Conservation (phyloP, 768 basidiomycete genomes). For the Holtermanniella nyarrowii region DNA sequence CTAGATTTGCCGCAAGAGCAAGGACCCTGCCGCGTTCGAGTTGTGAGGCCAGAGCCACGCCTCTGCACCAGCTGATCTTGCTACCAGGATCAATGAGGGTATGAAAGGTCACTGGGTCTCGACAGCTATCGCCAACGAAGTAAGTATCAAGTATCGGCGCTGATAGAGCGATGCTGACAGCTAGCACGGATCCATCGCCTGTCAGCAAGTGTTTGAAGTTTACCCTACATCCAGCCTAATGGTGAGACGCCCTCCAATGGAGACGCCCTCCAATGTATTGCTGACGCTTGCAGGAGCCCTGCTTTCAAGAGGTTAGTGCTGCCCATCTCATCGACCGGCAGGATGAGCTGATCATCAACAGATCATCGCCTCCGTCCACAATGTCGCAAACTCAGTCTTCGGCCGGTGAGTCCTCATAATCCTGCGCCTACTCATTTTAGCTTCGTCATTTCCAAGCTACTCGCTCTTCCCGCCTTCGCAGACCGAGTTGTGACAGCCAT, state of each 20-base stretch:
- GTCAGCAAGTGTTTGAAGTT: constrained; percentile 37
- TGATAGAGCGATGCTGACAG: background rate
- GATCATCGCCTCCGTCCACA: constrained; percentile 27
- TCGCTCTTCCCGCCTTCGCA: constrained; percentile 18
- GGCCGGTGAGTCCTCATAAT: constrained; percentile 26
- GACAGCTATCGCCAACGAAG: constrained; percentile 33
- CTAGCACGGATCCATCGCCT: constrained; percentile 32
- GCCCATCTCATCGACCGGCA: too few relatives aligned
- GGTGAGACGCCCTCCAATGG: constrained; percentile 1
- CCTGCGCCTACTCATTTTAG: constrained; percentile 7
- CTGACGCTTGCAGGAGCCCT: constrained; percentile 18
- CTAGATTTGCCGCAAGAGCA: constrained; percentile 20
- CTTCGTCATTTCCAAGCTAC: constrained; percentile 36
- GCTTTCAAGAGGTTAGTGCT: constrained; percentile 20
- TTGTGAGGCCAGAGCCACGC: constrained; percentile 12
- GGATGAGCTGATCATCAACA: constrained; percentile 7
- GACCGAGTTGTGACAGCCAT: constrained; percentile 26
- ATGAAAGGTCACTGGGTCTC: constrained; percentile 32
- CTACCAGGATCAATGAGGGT: constrained; percentile 25
- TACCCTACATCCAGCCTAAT: constrained; percentile 28
- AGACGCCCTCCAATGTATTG: background rate
- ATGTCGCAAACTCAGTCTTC: constrained; percentile 34
- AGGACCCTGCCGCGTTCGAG: constrained; percentile 23
- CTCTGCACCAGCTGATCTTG: constrained; percentile 1
- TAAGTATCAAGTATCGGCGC: constrained; percentile 3